Conservation (phyloP, 163 green algal genomes). For the Volvox carteri region DNA sequence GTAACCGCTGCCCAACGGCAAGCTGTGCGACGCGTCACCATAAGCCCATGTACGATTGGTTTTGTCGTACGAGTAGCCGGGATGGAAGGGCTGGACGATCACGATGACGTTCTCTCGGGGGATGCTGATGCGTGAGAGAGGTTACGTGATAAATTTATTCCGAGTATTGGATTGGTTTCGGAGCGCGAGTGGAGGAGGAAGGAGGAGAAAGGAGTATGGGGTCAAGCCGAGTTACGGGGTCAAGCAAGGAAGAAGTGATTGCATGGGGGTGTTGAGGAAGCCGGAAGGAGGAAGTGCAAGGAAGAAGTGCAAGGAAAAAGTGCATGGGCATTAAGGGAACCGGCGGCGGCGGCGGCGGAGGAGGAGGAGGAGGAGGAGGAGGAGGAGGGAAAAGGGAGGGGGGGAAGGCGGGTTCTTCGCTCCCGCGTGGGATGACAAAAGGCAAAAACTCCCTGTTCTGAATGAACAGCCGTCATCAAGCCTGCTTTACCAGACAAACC, state of each 20-base stretch:
- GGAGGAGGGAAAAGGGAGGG: not conserved
- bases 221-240: not conserved
- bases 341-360: no score
- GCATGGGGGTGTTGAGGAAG: not conserved
- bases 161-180: no score
- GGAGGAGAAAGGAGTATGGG: not conserved
- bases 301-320: not conserved
- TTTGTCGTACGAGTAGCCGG: constrained; percentile 40
- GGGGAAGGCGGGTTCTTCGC: no score
- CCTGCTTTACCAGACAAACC: no score
- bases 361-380: not conserved
- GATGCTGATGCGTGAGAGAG: constrained; percentile 22
- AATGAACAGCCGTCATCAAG: no score
- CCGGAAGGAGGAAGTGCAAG: not conserved
- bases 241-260: not conserved
- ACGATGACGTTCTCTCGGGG: constrained; percentile 37
- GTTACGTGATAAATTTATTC: no score
- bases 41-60: not conserved
- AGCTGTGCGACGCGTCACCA: constrained; percentile 3
- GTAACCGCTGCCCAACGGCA: constrained; percentile 45
- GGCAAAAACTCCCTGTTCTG: no score
- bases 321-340: no score
- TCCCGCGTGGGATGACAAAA: no score
- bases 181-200: not conserved
- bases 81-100: constrained; percentile 32